Evolutionary conservation across 1,284 basidiomycete species (phyloP).

Genomic region (Rhodotorula mucilaginosa): DNA sequence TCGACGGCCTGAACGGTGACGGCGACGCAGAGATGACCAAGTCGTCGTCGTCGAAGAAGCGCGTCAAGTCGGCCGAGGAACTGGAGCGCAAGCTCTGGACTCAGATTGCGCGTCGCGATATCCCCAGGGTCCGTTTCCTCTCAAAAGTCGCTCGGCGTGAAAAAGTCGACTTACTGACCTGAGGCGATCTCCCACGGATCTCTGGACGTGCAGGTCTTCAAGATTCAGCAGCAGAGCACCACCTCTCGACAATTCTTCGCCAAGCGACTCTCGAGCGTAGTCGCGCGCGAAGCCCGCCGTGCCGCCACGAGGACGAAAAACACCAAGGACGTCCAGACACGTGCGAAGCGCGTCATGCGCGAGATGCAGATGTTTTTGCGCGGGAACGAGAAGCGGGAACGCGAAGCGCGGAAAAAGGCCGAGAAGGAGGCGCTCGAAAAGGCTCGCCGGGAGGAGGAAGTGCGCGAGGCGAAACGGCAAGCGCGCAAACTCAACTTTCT

Average conservation of each 20-base stretch:
- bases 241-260: conserved; percentile 39
- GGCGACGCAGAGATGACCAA: neutral
- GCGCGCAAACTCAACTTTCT: conserved; percentile 97
- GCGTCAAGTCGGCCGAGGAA: conserved; percentile 20
- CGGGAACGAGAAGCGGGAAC: conserved; percentile 94
- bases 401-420: conserved; percentile 87
- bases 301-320: conserved; percentile 76
- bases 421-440: conserved; percentile 90
- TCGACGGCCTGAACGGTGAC: conserved; percentile 1
- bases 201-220: conserved; percentile 18
- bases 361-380: conserved; percentile 94
- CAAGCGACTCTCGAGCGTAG: conserved; percentile 41
- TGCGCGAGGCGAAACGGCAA: conserved; percentile 89
- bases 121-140: conserved; percentile 34
- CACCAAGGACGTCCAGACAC: conserved; percentile 82
- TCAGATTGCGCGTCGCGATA: conserved; percentile 42
- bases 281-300: conserved; percentile 41
- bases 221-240: conserved; percentile 28
- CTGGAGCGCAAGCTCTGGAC: conserved; percentile 40
- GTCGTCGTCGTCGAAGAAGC: conserved; percentile 12
- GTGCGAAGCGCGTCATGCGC: conserved; percentile 77
- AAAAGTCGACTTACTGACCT: too few species aligned
- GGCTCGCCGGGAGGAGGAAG: conserved; percentile 92
- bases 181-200: too few species aligned
- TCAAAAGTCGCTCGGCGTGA: neutral